These are phyloP conservation scores for Zygotorulaspora danielsina DNA, from an alignment of 805 yeast genomes.

Conservation along the genomic window DNA sequence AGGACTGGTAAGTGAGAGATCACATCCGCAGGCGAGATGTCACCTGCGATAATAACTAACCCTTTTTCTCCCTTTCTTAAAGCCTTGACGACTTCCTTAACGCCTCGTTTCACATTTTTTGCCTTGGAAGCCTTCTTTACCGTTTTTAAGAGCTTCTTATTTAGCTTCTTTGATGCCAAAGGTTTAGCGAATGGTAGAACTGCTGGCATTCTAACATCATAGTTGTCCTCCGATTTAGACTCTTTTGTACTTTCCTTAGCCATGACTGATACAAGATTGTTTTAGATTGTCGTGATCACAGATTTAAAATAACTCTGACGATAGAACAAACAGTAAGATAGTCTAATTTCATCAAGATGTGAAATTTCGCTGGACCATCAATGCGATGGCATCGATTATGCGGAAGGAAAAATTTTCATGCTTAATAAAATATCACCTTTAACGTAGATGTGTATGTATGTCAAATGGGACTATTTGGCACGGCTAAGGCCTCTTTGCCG, in stretches of 20 bases:
- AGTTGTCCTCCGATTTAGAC: constrained; percentile 60
- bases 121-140: constrained; percentile 98
- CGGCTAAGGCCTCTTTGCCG: no score
- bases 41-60: constrained; percentile 93
- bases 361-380: no score
- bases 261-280: no score
- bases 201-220: constrained; percentile 87
- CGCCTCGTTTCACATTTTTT: constrained; percentile 97
- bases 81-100: constrained; percentile 97
- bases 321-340: no score
- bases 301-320: no score
- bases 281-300: no score
- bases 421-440: neutral
- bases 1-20: constrained; percentile 95
- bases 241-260: constrained; percentile 16
- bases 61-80: constrained; percentile 98
- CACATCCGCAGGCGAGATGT: constrained; percentile 95
- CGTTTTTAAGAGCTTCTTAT: constrained; percentile 91
- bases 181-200: constrained; percentile 91
- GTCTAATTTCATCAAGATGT: no score
- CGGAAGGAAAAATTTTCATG: constrained; percentile 1
- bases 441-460: constrained; percentile 36
- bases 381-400: no score
- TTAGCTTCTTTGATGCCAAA: constrained; percentile 90
- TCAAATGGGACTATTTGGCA: constrained; percentile 3